These are phyloP conservation scores for Boletus rubroflammeus DNA, from an alignment of 768 basidiomycete genomes.

Conservation along the genomic window DNA sequence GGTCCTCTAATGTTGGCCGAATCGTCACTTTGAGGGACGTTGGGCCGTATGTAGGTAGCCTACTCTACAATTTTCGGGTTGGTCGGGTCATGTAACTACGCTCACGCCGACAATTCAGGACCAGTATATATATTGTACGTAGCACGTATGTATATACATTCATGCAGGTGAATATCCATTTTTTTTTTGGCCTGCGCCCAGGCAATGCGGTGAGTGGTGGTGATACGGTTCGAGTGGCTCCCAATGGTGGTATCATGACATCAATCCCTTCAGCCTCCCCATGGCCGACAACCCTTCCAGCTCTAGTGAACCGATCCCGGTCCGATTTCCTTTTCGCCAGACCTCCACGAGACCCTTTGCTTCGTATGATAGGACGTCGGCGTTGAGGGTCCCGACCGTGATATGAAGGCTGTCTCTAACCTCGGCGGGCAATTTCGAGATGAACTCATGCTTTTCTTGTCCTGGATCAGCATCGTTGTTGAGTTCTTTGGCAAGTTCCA, in stretches of 20 bases:
- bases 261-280: constrained; percentile 33
- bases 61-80: too few relatives aligned
- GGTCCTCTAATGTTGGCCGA: too few relatives aligned
- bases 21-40: too few relatives aligned
- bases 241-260: constrained; percentile 3
- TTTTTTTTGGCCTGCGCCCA: neutral
- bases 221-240: too few relatives aligned
- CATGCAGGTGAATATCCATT: neutral
- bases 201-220: too few relatives aligned
- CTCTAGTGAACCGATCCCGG: constrained; percentile 26
- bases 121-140: neutral
- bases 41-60: neutral
- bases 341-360: constrained; percentile 60
- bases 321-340: constrained; percentile 41
- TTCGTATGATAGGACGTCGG: constrained; percentile 59
- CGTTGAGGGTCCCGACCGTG: constrained; percentile 73
- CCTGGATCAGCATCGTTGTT: constrained; percentile 27
- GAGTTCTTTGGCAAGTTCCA: constrained; percentile 38
- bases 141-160: neutral
- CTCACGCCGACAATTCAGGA: too few relatives aligned
- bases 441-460: constrained; percentile 44
- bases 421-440: constrained; percentile 43
- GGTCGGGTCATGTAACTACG: neutral
- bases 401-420: constrained; percentile 65
- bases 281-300: constrained; percentile 25